phyloP scores from a whole-genome alignment of 805 yeast species.

The Candida qinlingensis region DNA sequence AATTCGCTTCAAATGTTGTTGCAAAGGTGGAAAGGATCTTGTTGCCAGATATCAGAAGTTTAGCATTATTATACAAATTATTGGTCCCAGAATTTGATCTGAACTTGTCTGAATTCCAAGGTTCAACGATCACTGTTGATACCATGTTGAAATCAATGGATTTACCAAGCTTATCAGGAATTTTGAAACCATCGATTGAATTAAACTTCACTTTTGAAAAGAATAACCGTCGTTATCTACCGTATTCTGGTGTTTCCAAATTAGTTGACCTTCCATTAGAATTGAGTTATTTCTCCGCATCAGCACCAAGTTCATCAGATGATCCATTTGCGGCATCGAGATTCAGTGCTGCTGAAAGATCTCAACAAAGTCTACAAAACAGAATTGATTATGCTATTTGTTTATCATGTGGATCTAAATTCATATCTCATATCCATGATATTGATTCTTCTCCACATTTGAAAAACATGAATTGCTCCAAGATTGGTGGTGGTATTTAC shows the following conservation, averaged over 20 bases:
- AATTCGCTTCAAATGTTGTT: constrained; percentile 5
- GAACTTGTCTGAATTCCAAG: neutral
- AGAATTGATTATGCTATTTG: constrained; percentile 42
- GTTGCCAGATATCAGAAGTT: constrained; percentile 16
- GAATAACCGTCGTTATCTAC: constrained; percentile 1
- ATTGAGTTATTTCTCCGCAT: constrained; percentile 34
- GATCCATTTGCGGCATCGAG: neutral
- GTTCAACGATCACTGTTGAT: constrained; percentile 6
- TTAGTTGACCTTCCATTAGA: constrained; percentile 48
- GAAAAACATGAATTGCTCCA: constrained; percentile 13
- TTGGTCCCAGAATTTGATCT: constrained; percentile 14
- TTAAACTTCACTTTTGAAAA: neutral
- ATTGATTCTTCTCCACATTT: constrained; percentile 30
- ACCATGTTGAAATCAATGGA: constrained; percentile 9
- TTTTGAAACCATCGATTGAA: neutral
- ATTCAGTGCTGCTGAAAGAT: neutral
- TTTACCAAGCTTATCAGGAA: constrained; percentile 5
- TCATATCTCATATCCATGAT: constrained; percentile 27
- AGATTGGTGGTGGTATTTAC: constrained; percentile 30
- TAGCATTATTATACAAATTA: constrained; percentile 19
- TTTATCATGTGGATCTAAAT: constrained; percentile 39
- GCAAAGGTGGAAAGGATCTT: constrained; percentile 7
- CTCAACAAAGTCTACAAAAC: constrained; percentile 1
- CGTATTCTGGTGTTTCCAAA: constrained; percentile 49
- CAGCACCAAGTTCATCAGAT: constrained; percentile 14